phyloP scores from a whole-genome alignment of 2,329 filamentous ascomycete genomes.

The Ilyonectria mors-panacis region DNA sequence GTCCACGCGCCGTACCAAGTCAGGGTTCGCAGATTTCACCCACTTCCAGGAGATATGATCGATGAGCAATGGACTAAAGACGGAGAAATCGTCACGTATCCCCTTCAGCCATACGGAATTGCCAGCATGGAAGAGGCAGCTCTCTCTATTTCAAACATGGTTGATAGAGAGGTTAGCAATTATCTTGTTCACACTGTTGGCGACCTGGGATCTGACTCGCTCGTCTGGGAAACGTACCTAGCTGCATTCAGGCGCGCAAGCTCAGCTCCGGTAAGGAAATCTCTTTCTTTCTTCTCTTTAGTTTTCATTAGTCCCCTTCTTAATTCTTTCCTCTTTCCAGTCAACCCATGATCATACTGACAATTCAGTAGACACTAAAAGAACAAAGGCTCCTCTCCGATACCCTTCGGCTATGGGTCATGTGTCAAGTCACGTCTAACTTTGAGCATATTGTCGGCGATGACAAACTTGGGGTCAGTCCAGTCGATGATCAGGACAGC shows the following conservation, averaged over 20 bases:
- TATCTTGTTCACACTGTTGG: neutral
- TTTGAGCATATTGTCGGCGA: neutral
- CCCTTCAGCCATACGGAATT: conserved; percentile 8
- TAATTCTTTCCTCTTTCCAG: no score
- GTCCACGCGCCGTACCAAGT: conserved; percentile 6
- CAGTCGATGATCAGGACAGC: conserved; percentile 11
- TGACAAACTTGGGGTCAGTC: neutral
- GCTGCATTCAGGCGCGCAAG: no score
- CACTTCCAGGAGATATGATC: conserved; percentile 8
- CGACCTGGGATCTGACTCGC: neutral
- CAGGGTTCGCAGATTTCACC: conserved; percentile 5
- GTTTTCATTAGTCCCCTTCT: no score
- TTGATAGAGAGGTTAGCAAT: neutral
- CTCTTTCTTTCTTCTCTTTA: no score
- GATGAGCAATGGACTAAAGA: conserved; percentile 14
- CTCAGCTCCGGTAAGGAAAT: no score
- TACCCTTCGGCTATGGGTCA: no score
- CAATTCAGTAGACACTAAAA: no score
- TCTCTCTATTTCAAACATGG: neutral
- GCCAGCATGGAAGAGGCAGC: conserved; percentile 14
- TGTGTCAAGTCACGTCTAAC: no score
- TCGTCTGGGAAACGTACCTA: conserved; percentile 10
- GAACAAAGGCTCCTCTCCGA: no score
- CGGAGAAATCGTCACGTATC: neutral
- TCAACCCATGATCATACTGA: no score